Evolutionary conservation across 179 eudicot species (phyloP), one percentile per base, ranked within the genome.

Genomic region (Drosera spatulata): DNA sequence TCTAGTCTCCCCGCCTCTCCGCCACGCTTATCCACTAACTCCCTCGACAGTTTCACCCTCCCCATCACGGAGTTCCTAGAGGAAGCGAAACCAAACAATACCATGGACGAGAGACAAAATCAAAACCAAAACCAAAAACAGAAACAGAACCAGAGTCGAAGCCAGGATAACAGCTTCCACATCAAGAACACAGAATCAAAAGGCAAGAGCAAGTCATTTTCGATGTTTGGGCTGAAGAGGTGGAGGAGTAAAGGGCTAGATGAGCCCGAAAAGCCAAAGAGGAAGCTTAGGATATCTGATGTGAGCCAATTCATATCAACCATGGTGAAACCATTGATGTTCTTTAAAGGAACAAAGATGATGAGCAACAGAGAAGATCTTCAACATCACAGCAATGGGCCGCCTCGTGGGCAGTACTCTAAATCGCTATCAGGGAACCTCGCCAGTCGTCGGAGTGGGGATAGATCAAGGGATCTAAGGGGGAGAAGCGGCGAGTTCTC

Each of bases 21-120:
- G 40, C 81, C 85, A 0, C 79, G 87, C 55, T 66, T 80, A 47
- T 88, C 96, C 42, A 75, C 84, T 14, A 79, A 73, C n/a, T 83
- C 89, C 0, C 50, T 73, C 4, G 96, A 83, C 69, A 71, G 70
- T 54, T 79, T 83, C 55, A 70, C 93, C 58, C 68, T 68, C 6
- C 89, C 83, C 40, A 62, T 62, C 3, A 57, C 48, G 47, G 68
- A 75, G 0, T 44, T 57, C 2, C 15, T 56, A 1, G 58, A 38
- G 13, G 61, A 68, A 14, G 49, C 33, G 7, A 53, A 50, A 22
- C 54, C 67, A 12, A n/a, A 46, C 9, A 56, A 55, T 47, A 55
- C 9, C n/a, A 41, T 50, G n/a, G 41, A 41, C 58, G 13, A 45
- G 33, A 22, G 33, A 22, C 33, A 22, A 11, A 56, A 55, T 8